Percentiles rank a stretch among this genome's conserved stretches.
These are phyloP conservation scores for Trichoderma polysporum DNA, from an alignment of 2,329 filamentous ascomycete genomes.

Conservation along the genomic window DNA sequence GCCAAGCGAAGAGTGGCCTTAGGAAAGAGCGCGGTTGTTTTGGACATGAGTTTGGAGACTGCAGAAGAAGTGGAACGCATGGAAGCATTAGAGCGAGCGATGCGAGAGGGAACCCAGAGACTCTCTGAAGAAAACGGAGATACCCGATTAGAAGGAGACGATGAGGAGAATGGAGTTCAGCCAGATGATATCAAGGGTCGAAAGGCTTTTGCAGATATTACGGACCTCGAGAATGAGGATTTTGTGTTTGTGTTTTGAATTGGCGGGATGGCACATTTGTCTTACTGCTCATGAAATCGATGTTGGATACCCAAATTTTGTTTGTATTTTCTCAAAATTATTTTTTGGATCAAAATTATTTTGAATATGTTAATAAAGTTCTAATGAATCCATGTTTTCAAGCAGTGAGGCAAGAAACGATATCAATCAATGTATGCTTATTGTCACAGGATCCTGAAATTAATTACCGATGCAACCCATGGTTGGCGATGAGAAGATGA, in stretches of 20 bases:
- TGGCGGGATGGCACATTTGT: not conserved
- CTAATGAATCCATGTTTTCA: not conserved
- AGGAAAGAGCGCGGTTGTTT: slow-evolving; percentile 58
- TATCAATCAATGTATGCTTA: not conserved
- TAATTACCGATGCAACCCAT: too few relatives aligned
- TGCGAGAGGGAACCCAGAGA: slow-evolving; percentile 21
- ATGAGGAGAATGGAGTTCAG: slow-evolving; percentile 21
- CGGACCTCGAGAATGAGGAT: slow-evolving; percentile 62
- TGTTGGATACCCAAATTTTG: not conserved
- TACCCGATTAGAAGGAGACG: slow-evolving; percentile 21
- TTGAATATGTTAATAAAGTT: not conserved
- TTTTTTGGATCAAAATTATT: not conserved
- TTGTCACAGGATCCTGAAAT: not conserved
- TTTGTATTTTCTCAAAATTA: not conserved
- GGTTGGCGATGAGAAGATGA: too few relatives aligned
- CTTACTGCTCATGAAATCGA: too few relatives aligned
- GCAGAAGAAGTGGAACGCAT: slow-evolving; percentile 43
- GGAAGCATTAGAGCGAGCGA: slow-evolving; percentile 30
- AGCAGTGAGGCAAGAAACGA: not conserved
- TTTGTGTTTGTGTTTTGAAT: slow-evolving; percentile 57
- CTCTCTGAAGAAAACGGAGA: slow-evolving; percentile 20
- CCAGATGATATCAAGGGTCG: slow-evolving; percentile 20
- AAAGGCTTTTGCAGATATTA: slow-evolving; percentile 48
- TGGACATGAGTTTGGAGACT: slow-evolving; percentile 60
- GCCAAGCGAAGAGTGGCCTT: slow-evolving; percentile 52